Conservation (phyloP, 1,284 basidiomycete genomes). For the Cryptococcus sp. region DNA sequence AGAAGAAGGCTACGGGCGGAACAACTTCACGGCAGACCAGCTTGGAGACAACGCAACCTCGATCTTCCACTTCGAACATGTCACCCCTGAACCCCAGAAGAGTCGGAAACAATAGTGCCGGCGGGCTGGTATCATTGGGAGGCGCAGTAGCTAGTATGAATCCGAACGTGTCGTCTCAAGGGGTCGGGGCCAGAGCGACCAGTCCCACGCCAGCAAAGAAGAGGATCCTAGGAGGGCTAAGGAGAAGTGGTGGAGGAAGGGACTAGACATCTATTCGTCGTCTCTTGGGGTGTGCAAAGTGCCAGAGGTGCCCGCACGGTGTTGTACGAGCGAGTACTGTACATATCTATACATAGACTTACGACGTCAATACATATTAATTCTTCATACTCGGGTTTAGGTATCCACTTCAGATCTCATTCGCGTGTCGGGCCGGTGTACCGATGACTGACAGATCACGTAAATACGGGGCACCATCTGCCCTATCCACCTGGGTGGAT, state of each 20-base stretch:
- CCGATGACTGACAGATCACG: too few species aligned
- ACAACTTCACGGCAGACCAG: constrained; percentile 10
- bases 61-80: constrained; percentile 24
- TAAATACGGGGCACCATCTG: too few species aligned
- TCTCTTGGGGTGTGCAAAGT: too few species aligned
- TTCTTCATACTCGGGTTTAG: too few species aligned
- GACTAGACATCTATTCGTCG: too few species aligned
- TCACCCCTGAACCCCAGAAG: constrained; percentile 49
- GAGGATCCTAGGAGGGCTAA: constrained; percentile 36
- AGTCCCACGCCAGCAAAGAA: constrained; percentile 34
- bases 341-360: too few species aligned
- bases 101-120: constrained; percentile 12
- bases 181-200: constrained; percentile 36
- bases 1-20: constrained; percentile 22
- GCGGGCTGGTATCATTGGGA: constrained; percentile 31
- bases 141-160: constrained; percentile 52
- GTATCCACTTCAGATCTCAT: too few species aligned
- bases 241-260: constrained; percentile 12
- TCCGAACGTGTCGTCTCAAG: constrained; percentile 9
- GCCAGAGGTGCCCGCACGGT: too few species aligned
- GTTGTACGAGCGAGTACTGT: too few species aligned
- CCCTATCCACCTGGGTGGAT: too few species aligned
- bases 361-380: too few species aligned
- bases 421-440: too few species aligned
- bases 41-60: background rate